Evolutionary conservation across 2,329 filamentous ascomycete species (phyloP), one percentile per base, ranked within the genome.

Genomic region (Curvularia hawaiiensis): DNA sequence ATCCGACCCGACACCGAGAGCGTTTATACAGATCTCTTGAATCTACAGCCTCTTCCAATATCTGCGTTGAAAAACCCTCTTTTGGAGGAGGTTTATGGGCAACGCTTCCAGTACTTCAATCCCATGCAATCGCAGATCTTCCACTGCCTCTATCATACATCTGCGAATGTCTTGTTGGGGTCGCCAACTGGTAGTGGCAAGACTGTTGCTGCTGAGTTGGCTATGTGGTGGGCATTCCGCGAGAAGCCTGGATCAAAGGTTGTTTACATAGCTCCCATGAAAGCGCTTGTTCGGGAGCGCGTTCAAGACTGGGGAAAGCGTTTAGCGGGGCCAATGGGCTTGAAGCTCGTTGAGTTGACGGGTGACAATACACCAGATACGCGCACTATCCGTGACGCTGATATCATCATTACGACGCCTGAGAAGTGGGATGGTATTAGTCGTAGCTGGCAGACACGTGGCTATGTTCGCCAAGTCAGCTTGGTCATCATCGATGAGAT

Each of bases 341-440:
- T 98, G 61, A 96, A 92, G 76, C 82, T 99, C 20, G 95, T 99
- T 16, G 95, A 99, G 78, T 81, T 99, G 80, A 99, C 96, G 12
- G 93, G 90, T 81, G 95, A 99, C 79, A 99, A 98, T 71, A 99
- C 96, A 0, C 96, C 96, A 0, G 95, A 99, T 72, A 99, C 95
- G 0, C 85, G 92, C 50, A 97, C 94, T 0, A 99, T 99, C 68
- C 87, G 93, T 66, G 90, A 98, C 72, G 95, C 95, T 3, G 95
- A 99, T 74, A 92, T 99, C 61, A 99, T 99, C 68, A 92, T 99
- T 69, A 99, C 95, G 0, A 99, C 96, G 0, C 96, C 95, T n/a
- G 95, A 99, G 79, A 99, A 99, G 75, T 99, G 95, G 95, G 96
- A 99, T 74, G 96, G 96, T 85, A 98, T 99, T 66, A 97, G 92